A percentile compares a stretch with the other conserved stretches of the same genome.
phyloP scores from a whole-genome alignment of 805 yeast species.

The Ogataea trehaloabstinens region DNA sequence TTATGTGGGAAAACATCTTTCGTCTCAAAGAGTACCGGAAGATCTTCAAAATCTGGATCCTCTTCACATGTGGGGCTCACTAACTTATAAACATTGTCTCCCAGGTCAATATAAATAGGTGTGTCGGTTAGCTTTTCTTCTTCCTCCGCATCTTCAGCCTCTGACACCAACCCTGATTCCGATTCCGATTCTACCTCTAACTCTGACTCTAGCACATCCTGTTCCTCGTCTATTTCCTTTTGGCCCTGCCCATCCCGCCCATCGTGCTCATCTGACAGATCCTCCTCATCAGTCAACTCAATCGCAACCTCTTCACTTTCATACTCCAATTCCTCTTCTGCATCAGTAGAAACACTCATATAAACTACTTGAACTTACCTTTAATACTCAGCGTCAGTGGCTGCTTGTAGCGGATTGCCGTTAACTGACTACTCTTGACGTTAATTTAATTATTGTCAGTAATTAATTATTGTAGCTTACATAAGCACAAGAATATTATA shows the following conservation, averaged over 20 bases:
- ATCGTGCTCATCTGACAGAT: not conserved
- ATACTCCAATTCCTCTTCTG: conserved; percentile 23
- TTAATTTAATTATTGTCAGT: no score
- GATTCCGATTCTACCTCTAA: conserved; percentile 1
- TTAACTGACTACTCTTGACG: no score
- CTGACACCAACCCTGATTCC: not conserved
- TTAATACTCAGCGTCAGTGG: no score
- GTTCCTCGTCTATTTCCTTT: not conserved
- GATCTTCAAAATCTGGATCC: conserved; percentile 24
- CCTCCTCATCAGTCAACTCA: conserved; percentile 10
- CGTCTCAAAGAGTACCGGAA: conserved; percentile 19
- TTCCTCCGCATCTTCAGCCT: not conserved
- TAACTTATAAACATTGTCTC: conserved; percentile 26
- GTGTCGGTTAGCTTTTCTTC: conserved; percentile 6
- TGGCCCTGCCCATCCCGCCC: not conserved
- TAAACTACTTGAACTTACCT: no score
- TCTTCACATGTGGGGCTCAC: conserved; percentile 20
- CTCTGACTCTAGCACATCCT: not conserved
- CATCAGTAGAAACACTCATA: no score
- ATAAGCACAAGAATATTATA: no score
- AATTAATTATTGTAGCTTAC: no score
- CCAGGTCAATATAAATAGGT: conserved; percentile 29
- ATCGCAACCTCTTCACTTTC: conserved; percentile 29
- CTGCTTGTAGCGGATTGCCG: no score
- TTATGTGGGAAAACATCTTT: conserved; percentile 9